These are phyloP conservation scores for Xylariaceae sp. DNA, from an alignment of 2,329 filamentous ascomycete genomes.

Conservation along the genomic window DNA sequence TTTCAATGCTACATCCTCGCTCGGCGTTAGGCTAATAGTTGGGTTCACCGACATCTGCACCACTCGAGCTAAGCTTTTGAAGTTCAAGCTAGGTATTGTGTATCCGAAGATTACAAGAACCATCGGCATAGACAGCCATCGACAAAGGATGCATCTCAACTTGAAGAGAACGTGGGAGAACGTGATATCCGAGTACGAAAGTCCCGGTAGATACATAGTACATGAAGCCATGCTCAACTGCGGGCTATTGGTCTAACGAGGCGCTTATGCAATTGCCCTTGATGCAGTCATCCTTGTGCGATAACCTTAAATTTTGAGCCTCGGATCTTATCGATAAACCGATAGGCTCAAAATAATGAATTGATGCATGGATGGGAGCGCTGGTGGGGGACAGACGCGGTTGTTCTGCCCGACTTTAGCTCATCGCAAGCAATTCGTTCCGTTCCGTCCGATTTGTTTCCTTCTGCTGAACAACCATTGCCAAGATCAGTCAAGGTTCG, in stretches of 20 bases:
- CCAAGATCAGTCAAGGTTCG: constrained; percentile 11
- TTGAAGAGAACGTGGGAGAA: no score
- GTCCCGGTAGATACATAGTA: no score
- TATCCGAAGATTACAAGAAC: no score
- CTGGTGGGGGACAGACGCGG: constrained; percentile 15
- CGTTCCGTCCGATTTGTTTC: constrained; percentile 7
- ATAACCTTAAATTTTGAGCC: constrained; percentile 23
- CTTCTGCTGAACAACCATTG: constrained; percentile 7
- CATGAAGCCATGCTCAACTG: neutral
- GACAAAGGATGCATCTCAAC: no score
- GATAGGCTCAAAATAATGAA: constrained; percentile 13
- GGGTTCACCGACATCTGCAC: neutral
- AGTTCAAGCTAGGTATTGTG: neutral
- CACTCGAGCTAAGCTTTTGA: neutral
- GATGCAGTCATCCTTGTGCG: constrained; percentile 19
- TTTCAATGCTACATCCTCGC: neutral
- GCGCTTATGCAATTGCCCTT: constrained; percentile 12
- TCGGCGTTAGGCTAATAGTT: neutral
- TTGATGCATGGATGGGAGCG: neutral
- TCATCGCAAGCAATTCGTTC: constrained; percentile 11
- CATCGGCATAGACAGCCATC: no score
- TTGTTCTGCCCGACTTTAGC: neutral
- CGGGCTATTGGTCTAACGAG: constrained; percentile 17
- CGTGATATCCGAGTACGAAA: no score
- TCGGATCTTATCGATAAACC: constrained; percentile 20